Evolutionary conservation across 2,329 filamentous ascomycete species (phyloP), one percentile per base, ranked within the genome.

Genomic region (Neonectria hederae): DNA sequence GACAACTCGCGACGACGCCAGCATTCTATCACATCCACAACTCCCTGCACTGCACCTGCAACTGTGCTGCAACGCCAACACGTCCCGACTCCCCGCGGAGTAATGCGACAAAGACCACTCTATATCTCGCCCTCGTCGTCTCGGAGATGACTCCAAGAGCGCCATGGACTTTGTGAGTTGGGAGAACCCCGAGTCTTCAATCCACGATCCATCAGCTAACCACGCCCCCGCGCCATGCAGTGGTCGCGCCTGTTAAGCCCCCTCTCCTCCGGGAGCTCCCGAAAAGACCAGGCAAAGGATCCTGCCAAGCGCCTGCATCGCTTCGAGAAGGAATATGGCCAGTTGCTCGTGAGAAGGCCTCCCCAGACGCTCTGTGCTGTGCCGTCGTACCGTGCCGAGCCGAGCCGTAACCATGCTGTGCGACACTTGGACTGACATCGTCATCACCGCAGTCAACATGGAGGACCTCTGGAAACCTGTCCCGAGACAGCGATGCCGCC

Each of bases 241-340:
- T 91, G 88, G 88, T 87, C 87, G 81, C 87, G 88, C 79, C 83
- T 90, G 80, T 81, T 90, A 81, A 88, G 87, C 76, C 86, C 87
- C 75, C 82, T 90, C 72, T 86, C 85, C 71, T 80, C 85, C 72
- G 83, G 82, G 70, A 81, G 77, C 75, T 82, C 86, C 71, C 84
- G 83, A 72, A 88, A 85, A 77, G 87, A 89, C 74, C 83, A 84
- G 66, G 85, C 86, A 63, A 87, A 86, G 74, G 87, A 90, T 76
- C 88, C 88, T 49, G 82, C 87, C 63, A 86, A 87, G 74, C 87
- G 88, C 65, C 83, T 90, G 65, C 86, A 89, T 76, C 87, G 88
- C 61, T 90, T 90, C 76, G 88, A 90, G 76, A 88, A 87, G 77
- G 87, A 90, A 77, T 90, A 90, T 74, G 83, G 82, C 67, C 85